Base-by-base conservation (phyloP, 768 basidiomycete genomes). In the Cystofilobasidium capitatum region DNA sequence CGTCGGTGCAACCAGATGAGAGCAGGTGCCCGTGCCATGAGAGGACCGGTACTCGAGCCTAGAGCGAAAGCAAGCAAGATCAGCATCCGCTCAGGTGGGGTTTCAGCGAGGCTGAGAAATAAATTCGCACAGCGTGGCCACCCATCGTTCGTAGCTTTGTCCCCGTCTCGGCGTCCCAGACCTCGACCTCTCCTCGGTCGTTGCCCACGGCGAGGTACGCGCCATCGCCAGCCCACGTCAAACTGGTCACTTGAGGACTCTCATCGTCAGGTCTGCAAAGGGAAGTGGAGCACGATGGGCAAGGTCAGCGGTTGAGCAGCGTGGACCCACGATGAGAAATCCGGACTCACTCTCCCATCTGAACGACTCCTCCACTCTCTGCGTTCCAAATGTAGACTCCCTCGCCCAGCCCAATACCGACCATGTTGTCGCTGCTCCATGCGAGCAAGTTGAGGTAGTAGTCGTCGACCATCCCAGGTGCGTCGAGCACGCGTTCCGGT, bases 391-490 rank as follows among this genome's bases (percentile, higher is more conserved):
- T 84, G 78, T 94, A 99, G 1, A 88, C 91, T 58, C 82, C 82
- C 49, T 88, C 85, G 54, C 86, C 88, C 14, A 99, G 83, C 0
- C 88, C 94, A 64, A 99, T 93, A 2, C 88, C 92, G 14, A 99
- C 85, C 33, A 86, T 79, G 76, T 98, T 97, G 71, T 83, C 83
- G 47, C 82, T 82, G 40, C 88, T 88, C 96, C 96, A 99, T 22
- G 86, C 83, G 61, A 97, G 76, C 62, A 99, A 81, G 76, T 98
- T 99, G 74, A 99, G 84, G 75, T 99, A 99, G 77, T 94, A 99
- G 77, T 99, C 96, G 71, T 98, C 91, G 54, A 77, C 74, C 62
- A 81, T 75, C 0, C 90, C 90, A 0, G 92, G 92, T 0, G 94
- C 94, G 72, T 98, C 96, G 13, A 99, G 82, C 10, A 97, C 91